These are phyloP conservation scores for Carex myosuroides DNA, from an alignment of 176 grass and related monocot species.

Conservation along the genomic window DNA sequence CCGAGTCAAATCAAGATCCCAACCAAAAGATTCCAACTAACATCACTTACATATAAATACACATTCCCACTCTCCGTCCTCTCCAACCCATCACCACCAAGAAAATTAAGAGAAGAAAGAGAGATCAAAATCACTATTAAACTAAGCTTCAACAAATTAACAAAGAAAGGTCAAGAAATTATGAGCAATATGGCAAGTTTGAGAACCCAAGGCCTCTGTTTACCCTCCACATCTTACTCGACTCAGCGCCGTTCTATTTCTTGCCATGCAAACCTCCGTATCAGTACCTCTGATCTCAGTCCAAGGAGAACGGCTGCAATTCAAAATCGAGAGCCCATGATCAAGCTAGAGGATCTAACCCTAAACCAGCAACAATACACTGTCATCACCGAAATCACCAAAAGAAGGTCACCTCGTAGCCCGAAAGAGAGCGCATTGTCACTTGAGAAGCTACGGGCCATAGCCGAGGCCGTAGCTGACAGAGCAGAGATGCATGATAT, in stretches of 20 bases:
- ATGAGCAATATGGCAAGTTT: not conserved
- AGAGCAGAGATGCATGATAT: conserved; percentile 34
- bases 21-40: not conserved
- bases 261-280: not conserved
- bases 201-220: conserved; percentile 2
- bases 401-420: not conserved
- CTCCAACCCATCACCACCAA: not conserved
- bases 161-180: not conserved
- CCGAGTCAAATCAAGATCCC: not conserved
- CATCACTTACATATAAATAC: not conserved
- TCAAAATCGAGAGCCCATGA: not conserved
- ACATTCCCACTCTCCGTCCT: not conserved
- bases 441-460: not conserved
- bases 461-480: conserved; percentile 22
- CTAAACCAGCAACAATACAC: conserved; percentile 13
- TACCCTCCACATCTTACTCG: conserved; percentile 7
- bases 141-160: not conserved
- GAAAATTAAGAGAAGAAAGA: not conserved
- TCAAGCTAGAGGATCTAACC: not conserved
- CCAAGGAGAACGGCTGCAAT: not conserved
- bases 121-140: not conserved
- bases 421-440: not conserved
- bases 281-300: not conserved
- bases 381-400: not conserved
- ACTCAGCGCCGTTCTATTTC: not conserved